Evolutionary conservation across 768 basidiomycete genomes (phyloP).

Genomic region (Lactarius evosmus): DNA sequence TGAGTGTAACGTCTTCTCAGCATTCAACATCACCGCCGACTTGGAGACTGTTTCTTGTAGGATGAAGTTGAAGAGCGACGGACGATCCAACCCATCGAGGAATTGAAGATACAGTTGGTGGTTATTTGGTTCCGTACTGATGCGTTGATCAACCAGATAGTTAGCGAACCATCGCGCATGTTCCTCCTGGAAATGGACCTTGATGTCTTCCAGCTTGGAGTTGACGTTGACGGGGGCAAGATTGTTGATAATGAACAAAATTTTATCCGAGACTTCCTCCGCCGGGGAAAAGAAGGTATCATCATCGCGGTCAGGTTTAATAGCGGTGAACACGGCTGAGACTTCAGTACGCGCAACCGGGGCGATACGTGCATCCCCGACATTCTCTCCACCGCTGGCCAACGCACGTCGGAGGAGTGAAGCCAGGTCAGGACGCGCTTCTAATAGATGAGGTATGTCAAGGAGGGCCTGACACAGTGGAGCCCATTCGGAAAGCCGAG

Average conservation of each 20-base stretch:
- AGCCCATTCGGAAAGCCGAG: constrained; percentile 86
- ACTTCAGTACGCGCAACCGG: constrained; percentile 39
- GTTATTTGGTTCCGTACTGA: constrained; percentile 96
- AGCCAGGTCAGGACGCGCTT: constrained; percentile 79
- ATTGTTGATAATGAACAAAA: constrained; percentile 98
- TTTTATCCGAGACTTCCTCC: constrained; percentile 87
- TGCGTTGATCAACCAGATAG: constrained; percentile 93
- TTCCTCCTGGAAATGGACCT: constrained; percentile 73
- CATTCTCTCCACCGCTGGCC: constrained; percentile 46
- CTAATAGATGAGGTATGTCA: constrained; percentile 80
- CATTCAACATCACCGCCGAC: constrained; percentile 81
- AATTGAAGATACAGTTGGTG: constrained; percentile 94
- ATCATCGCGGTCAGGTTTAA: constrained; percentile 68
- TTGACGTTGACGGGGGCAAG: constrained; percentile 94
- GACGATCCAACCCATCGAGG: constrained; percentile 74
- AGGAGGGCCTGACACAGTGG: constrained; percentile 87
- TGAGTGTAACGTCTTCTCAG: constrained; percentile 84
- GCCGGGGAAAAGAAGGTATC: constrained; percentile 64
- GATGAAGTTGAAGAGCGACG: constrained; percentile 66
- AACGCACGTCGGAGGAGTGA: constrained; percentile 69
- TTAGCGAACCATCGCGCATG: constrained; percentile 96
- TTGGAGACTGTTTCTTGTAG: constrained; percentile 94
- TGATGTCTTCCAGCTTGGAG: constrained; percentile 82
- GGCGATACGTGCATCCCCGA: constrained; percentile 36
- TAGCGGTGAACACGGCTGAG: constrained; percentile 67